Conservation (phyloP, 2,329 filamentous ascomycete species). For the Gaeumannomyces sp. region DNA sequence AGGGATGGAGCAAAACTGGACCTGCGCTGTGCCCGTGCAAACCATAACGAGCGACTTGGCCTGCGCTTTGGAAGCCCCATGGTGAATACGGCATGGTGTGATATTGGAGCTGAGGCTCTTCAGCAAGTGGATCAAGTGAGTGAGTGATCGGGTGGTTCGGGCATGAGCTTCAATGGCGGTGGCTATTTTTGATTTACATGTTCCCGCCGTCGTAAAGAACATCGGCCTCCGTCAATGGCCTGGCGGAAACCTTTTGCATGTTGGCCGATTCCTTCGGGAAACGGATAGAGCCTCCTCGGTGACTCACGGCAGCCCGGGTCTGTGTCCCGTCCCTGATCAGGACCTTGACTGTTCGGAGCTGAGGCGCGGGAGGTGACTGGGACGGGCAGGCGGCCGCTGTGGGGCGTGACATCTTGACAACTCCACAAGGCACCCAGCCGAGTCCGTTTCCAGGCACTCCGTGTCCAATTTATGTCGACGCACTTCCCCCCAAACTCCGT, state of each 20-base stretch:
- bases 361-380: neutral
- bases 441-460: neutral
- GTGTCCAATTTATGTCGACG: neutral
- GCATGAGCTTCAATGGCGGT: neutral
- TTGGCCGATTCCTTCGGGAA: neutral
- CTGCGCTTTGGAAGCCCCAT: no score
- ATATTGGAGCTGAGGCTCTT: no score
- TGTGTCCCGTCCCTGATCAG: neutral
- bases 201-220: no score
- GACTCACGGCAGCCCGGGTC: neutral
- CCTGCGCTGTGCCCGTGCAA: no score
- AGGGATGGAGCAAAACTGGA: neutral
- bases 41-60: no score
- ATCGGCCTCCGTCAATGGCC: no score
- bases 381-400: neutral
- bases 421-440: neutral
- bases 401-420: neutral
- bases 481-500: neutral
- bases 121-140: no score
- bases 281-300: neutral
- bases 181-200: neutral
- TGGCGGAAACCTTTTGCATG: no score
- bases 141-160: no score
- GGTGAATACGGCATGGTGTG: no score
- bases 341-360: neutral